phyloP scores from a whole-genome alignment of 495 filamentous ascomycete genomes.

The Penicillium dipodomyicola region DNA sequence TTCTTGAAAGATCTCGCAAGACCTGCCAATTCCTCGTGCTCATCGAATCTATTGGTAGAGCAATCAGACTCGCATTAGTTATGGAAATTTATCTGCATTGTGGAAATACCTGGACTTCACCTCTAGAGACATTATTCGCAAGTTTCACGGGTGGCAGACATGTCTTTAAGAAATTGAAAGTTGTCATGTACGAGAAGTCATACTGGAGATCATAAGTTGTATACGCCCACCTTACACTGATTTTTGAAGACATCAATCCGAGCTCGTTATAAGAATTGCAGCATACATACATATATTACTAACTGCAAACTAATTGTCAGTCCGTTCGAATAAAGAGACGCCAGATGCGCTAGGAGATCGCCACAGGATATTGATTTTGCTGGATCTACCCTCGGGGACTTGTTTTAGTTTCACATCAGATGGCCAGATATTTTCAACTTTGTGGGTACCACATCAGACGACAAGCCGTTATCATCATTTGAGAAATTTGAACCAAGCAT shows the following conservation, averaged over 20 bases:
- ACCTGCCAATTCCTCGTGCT: neutral
- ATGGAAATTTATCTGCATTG: no score
- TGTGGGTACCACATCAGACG: neutral
- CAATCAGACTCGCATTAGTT: no score
- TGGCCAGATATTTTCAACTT: constrained; percentile 1
- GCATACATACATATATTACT: no score
- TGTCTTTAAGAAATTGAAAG: neutral
- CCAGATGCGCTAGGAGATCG: no score
- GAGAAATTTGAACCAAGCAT: neutral
- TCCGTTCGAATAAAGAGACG: neutral
- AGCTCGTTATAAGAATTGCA: no score
- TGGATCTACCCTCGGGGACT: neutral
- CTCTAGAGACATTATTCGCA: neutral
- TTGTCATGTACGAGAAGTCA: no score
- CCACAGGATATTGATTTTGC: neutral
- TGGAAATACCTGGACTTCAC: no score
- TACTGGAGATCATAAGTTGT: no score
- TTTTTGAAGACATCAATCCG: no score
- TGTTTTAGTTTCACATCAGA: neutral
- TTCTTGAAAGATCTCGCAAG: neutral
- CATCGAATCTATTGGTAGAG: neutral
- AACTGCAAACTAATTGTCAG: neutral
- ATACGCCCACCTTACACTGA: no score
- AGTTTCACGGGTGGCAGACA: neutral
- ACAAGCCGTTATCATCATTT: neutral